Percentiles rank a stretch among this genome's conserved stretches.
These are phyloP conservation scores for Fusarium miscanthi DNA, from an alignment of 2,329 filamentous ascomycete species.

Conservation along the genomic window DNA sequence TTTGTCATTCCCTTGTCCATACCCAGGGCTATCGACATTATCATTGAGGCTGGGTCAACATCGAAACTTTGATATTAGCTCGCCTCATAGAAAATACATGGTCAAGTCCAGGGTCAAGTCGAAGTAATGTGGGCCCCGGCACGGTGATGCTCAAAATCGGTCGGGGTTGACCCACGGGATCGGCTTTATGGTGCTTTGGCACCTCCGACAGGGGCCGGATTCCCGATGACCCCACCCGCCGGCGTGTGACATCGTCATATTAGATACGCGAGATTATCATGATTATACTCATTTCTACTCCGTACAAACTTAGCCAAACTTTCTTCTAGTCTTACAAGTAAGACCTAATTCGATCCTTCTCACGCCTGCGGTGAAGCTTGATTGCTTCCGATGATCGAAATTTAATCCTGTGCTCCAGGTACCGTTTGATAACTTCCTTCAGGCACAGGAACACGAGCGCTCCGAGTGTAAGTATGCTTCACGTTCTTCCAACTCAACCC, in stretches of 20 bases:
- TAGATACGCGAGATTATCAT: neutral
- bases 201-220: slow-evolving; percentile 29
- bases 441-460: slow-evolving; percentile 58
- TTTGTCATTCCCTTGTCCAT: neutral
- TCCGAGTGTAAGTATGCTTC: slow-evolving; percentile 59
- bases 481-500: slow-evolving; percentile 54
- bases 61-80: neutral
- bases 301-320: neutral
- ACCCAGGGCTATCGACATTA: neutral
- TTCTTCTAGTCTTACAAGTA: neutral
- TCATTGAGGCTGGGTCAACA: neutral
- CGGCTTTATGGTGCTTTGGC: slow-evolving; percentile 28
- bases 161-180: slow-evolving; percentile 29
- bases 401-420: slow-evolving; percentile 7
- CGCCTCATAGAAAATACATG: neutral
- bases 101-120: neutral
- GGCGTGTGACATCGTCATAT: neutral
- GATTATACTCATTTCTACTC: neutral
- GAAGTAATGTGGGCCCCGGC: neutral
- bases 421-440: slow-evolving; percentile 46
- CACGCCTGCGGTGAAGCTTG: neutral
- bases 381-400: neutral
- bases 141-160: slow-evolving; percentile 13
- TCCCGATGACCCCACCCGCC: slow-evolving; percentile 6
- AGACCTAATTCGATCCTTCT: neutral